These are phyloP conservation scores for Wolfiporia cocos DNA, from an alignment of 1,284 basidiomycete genomes.

Conservation along the genomic window DNA sequence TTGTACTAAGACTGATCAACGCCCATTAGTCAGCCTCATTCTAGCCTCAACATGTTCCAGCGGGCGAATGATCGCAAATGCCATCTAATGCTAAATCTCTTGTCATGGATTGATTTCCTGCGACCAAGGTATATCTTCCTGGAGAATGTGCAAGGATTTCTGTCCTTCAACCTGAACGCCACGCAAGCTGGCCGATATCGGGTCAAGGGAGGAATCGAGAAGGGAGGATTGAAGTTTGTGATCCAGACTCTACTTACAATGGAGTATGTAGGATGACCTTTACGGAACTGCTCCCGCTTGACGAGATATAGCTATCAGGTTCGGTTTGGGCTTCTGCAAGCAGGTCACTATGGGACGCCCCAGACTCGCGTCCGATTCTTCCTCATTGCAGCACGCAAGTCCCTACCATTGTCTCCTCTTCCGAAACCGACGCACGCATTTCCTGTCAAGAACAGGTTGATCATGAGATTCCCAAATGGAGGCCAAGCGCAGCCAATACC, in stretches of 20 bases:
- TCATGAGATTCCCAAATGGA: slow-evolving; percentile 41
- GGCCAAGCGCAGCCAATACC: slow-evolving; percentile 38
- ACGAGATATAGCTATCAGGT: slow-evolving; percentile 54
- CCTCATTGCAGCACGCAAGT: slow-evolving; percentile 52
- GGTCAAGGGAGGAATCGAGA: slow-evolving; percentile 53
- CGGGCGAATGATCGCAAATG: slow-evolving; percentile 30
- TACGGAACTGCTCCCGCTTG: too few species aligned
- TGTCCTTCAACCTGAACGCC: slow-evolving; percentile 47
- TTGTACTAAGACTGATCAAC: not conserved
- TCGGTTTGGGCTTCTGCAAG: slow-evolving; percentile 56
- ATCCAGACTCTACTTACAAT: slow-evolving; percentile 51
- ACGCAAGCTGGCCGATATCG: slow-evolving; percentile 39
- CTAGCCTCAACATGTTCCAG: slow-evolving; percentile 32
- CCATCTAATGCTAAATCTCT: slow-evolving; percentile 49
- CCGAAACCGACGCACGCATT: slow-evolving; percentile 69
- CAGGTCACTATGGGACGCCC: slow-evolving; percentile 68
- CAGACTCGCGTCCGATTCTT: slow-evolving; percentile 68
- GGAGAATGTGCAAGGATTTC: slow-evolving; percentile 71
- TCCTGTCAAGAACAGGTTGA: slow-evolving; percentile 34
- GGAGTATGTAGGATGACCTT: too few species aligned
- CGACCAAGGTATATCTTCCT: slow-evolving; percentile 57
- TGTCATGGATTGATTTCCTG: slow-evolving; percentile 61
- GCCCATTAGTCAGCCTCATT: slow-evolving; percentile 31
- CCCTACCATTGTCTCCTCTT: slow-evolving; percentile 49
- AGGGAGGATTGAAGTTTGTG: slow-evolving; percentile 67